phyloP scores from a whole-genome alignment of 495 filamentous ascomycete genomes.

The Coniosporium apollinis region DNA sequence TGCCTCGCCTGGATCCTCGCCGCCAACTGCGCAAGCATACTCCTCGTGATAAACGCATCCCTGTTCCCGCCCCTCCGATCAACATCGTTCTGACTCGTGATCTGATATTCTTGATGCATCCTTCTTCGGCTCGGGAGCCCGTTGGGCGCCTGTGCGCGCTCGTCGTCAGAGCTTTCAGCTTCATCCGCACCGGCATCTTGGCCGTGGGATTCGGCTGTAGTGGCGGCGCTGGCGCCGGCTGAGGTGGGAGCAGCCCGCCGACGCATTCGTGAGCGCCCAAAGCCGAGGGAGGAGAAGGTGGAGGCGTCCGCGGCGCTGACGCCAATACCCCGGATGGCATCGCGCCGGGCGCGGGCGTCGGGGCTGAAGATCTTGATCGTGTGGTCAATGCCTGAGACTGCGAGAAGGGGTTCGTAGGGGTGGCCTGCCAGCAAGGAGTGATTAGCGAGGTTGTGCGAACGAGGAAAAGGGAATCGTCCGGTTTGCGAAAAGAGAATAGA shows the following conservation, averaged over 20 bases:
- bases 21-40: constrained; percentile 42
- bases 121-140: constrained; percentile 41
- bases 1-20: constrained; percentile 27
- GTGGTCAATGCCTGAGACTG: constrained; percentile 55
- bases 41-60: constrained; percentile 40
- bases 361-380: constrained; percentile 64
- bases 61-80: constrained; percentile 42
- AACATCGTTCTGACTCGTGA: constrained; percentile 48
- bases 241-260: not conserved
- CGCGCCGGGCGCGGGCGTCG: constrained; percentile 40
- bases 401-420: constrained; percentile 55
- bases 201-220: not conserved
- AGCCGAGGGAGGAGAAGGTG: constrained; percentile 23
- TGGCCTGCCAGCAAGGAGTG: constrained; percentile 31
- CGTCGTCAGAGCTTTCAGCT: constrained; percentile 12
- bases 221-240: not conserved
- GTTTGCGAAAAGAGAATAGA: too few species aligned
- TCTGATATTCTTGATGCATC: constrained; percentile 44
- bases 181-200: constrained; percentile 3
- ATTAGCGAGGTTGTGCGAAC: not conserved
- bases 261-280: constrained; percentile 5
- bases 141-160: constrained; percentile 12
- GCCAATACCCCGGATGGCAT: constrained; percentile 39
- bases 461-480: too few species aligned
- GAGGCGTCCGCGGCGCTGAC: constrained; percentile 24